Conservation (phyloP, 2,329 filamentous ascomycete species). For the Dactylellina parvicollis region DNA sequence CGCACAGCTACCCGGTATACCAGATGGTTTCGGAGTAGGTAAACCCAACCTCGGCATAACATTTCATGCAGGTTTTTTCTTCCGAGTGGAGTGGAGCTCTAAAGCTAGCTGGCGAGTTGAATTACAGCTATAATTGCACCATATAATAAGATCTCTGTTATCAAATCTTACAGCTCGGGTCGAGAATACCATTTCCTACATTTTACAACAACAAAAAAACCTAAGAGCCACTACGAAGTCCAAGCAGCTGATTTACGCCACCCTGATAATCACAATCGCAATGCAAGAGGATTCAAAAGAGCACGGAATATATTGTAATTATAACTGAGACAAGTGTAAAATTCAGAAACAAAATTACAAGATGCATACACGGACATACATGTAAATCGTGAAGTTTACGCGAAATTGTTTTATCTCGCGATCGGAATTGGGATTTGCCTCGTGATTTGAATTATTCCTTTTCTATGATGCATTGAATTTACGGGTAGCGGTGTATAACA, state of each 20-base stretch:
- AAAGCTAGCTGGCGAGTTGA: not conserved
- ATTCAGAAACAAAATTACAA: no score
- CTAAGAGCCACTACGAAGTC: not conserved
- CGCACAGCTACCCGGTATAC: no score
- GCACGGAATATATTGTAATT: no score
- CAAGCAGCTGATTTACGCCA: slow-evolving; percentile 16
- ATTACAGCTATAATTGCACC: not conserved
- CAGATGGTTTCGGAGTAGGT: not conserved
- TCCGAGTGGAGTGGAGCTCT: not conserved
- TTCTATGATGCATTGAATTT: no score
- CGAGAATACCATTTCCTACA: not conserved
- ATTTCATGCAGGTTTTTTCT: not conserved
- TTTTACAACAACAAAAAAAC: not conserved
- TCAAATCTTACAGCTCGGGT: not conserved
- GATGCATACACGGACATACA: not conserved
- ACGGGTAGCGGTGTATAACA: no score
- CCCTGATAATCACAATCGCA: not conserved
- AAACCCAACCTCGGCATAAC: slow-evolving; percentile 15
- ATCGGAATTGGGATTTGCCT: no score
- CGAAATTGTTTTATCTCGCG: no score
- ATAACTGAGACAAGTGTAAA: no score
- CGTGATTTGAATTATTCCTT: no score
- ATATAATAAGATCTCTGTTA: not conserved
- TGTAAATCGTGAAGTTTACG: no score
- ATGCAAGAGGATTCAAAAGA: no score